phyloP scores from a whole-genome alignment of 495 filamentous ascomycete genomes.

The Tuber melanosporum region DNA sequence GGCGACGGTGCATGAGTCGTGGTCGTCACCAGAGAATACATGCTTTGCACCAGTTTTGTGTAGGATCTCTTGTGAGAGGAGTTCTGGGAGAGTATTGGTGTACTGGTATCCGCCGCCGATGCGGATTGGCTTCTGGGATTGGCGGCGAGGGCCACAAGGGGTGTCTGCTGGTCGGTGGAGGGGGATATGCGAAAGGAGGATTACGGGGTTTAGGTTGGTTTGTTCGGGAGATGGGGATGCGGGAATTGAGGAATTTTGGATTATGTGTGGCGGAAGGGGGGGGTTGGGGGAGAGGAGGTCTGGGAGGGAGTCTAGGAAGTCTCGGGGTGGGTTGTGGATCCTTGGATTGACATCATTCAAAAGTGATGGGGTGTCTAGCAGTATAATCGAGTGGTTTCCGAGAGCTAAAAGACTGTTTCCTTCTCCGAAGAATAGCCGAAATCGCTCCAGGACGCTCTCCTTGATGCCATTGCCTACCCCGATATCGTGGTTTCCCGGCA shows the following conservation, averaged over 20 bases:
- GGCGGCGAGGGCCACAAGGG: conserved; percentile 77
- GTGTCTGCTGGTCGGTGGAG: conserved; percentile 71
- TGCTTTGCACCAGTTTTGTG: conserved; percentile 63
- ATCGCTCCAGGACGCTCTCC: conserved; percentile 67
- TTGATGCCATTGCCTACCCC: conserved; percentile 81
- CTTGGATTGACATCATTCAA: conserved; percentile 49
- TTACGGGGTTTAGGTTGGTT: conserved; percentile 43
- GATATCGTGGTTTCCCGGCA: conserved; percentile 91
- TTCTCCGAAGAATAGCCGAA: conserved; percentile 78
- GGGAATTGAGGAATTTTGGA: neutral
- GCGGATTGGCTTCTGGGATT: conserved; percentile 71
- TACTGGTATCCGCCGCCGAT: conserved; percentile 80
- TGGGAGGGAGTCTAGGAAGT: conserved; percentile 60
- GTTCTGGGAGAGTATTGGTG: conserved; percentile 77
- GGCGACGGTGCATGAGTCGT: conserved; percentile 85
- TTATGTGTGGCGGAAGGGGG: neutral
- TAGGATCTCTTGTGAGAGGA: conserved; percentile 63
- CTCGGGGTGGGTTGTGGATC: conserved; percentile 67
- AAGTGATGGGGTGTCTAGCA: conserved; percentile 75
- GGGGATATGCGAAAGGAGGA: conserved; percentile 82
- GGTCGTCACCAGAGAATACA: conserved; percentile 89
- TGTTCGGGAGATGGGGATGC: neutral
- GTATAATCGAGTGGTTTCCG: conserved; percentile 91
- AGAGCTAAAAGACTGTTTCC: conserved; percentile 79
- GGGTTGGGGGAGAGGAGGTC: neutral